Base-by-base conservation (phyloP, 768 basidiomycete genomes). In the Suillus placidus region DNA sequence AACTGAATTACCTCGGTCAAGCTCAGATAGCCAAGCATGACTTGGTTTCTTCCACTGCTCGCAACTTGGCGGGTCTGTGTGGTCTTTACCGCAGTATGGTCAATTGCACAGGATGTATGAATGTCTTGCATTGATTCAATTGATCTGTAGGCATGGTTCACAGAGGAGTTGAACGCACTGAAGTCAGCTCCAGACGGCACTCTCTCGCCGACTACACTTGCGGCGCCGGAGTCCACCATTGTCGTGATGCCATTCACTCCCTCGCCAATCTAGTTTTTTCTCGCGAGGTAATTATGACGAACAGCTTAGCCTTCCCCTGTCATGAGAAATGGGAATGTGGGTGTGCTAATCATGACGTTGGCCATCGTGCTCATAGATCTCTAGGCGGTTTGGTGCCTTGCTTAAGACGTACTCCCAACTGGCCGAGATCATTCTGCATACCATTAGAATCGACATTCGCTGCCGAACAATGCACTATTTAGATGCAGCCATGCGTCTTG, bases 351-450 rank as follows among this genome's bases (percentile, higher is more conserved):
- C n/a, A 45, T 55, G 23, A 6, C 57, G 13, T 26, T 64, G 18
- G 43, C 54, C 20, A 49, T 32, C 42, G 40, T 64, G 35, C 74
- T 61, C 70, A 14, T n/a, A 52, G 43, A 66, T 34, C 30, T 51
- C 4, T 69, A 97, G 97, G 66, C 94, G 95, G 37, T 97, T 95
- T 78, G 91, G 96, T 74, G 93, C 95, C 0, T 82, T 99, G 54
- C 81, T 96, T 51, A 89, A 91, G 78, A 97, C 95, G 2, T 98
- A 95, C 71, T 89, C 92, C 45, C 95, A 97, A 70, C 83, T 99
- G 8, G 90, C 93, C 10, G 89, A 92, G 71, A 85, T 96, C 64
- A 89, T 97, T 58, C 80, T 98, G 49, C 90, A 92, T 73, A 95
- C 92, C 6, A 87, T 98, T 37, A 87, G 95, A 42, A 86, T 93